Conservation (phyloP, 2,329 filamentous ascomycete species). For the Calonectria multiphialidica region DNA sequence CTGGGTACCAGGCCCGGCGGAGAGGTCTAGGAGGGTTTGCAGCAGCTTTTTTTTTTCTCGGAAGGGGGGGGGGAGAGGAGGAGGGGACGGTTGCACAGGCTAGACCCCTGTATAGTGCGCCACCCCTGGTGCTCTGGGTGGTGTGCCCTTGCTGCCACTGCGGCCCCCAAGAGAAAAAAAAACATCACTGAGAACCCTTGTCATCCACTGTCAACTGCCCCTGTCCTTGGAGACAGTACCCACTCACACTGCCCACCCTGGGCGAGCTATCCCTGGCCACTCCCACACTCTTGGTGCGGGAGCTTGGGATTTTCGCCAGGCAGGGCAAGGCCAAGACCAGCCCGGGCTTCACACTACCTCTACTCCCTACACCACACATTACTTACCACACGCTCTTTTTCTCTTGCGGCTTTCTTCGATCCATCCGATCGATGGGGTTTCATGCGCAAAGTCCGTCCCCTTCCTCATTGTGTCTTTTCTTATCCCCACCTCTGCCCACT, state of each 20-base stretch:
- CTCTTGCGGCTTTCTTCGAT: slow-evolving; percentile 45
- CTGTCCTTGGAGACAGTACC: background rate
- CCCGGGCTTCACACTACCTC: slow-evolving; percentile 9
- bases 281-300: slow-evolving; percentile 27
- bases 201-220: background rate
- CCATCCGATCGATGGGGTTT: slow-evolving; percentile 52
- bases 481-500: background rate
- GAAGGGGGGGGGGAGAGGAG: background rate
- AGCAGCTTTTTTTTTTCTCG: background rate
- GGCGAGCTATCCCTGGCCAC: slow-evolving; percentile 20
- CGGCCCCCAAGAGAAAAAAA: background rate
- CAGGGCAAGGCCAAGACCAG: slow-evolving; percentile 11
- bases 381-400: slow-evolving; percentile 4
- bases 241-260: background rate
- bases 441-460: slow-evolving; percentile 45
- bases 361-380: background rate
- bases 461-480: slow-evolving; percentile 31
- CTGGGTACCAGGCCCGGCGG: background rate
- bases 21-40: slow-evolving; percentile 5
- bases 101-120: background rate
- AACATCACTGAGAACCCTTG: slow-evolving; percentile 8
- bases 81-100: background rate
- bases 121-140: slow-evolving; percentile 4
- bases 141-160: background rate
- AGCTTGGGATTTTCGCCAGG: slow-evolving; percentile 27